A percentile compares a stretch with the other conserved stretches of the same genome.
Evolutionary conservation across 768 basidiomycete species (phyloP).

Genomic region (Naganishia friedmannii): DNA sequence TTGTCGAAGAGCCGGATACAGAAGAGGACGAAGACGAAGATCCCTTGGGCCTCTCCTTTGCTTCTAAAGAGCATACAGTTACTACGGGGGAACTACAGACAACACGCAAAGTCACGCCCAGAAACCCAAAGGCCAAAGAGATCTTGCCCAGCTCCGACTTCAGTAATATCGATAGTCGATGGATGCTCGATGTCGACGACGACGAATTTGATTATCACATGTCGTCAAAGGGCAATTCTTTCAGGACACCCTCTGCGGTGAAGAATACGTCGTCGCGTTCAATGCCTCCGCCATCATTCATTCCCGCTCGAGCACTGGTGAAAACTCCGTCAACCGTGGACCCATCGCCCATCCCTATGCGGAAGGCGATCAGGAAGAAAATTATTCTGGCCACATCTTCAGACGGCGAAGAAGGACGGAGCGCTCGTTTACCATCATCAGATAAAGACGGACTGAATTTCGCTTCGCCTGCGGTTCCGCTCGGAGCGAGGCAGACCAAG

Average conservation of each 20-base stretch:
- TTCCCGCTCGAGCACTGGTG: conserved; percentile 4
- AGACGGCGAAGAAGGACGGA: conserved; percentile 13
- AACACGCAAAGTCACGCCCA: not conserved
- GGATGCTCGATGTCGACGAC: conserved; percentile 37
- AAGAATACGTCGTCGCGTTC: conserved; percentile 5
- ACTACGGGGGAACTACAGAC: not conserved
- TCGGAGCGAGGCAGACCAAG: conserved; percentile 7
- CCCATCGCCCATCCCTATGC: conserved; percentile 3
- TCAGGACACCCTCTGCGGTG: conserved; percentile 11
- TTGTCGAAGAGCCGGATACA: conserved; percentile 3
- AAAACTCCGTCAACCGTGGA: conserved; percentile 10
- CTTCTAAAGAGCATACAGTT: not conserved
- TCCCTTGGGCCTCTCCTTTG: not conserved
- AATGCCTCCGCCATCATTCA: not conserved
- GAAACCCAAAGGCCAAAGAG: not conserved
- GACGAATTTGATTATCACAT: conserved; percentile 31
- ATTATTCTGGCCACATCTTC: conserved; percentile 10
- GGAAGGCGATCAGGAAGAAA: conserved; percentile 3
- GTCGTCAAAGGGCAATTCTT: conserved; percentile 11
- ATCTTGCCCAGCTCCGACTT: conserved; percentile 18
- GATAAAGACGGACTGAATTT: not conserved
- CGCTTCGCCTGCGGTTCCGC: not conserved
- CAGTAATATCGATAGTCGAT: conserved; percentile 28
- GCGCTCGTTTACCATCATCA: not conserved
- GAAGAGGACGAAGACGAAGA: conserved; percentile 14